phyloP scores from a whole-genome alignment of 768 basidiomycete species.

The Cystofilobasidium ferigula region DNA sequence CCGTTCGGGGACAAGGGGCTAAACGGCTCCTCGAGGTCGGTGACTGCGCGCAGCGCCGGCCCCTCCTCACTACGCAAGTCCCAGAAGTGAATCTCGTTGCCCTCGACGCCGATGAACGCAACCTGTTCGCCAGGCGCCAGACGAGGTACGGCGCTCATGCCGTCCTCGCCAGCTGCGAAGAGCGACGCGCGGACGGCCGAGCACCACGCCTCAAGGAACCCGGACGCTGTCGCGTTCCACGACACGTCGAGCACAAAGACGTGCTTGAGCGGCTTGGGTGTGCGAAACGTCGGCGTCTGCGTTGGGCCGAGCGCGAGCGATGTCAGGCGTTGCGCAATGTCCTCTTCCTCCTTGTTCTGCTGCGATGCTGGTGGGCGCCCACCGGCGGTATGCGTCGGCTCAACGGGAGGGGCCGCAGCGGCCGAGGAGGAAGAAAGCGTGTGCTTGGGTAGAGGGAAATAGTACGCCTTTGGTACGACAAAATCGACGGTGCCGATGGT shows the following conservation, averaged over 20 bases:
- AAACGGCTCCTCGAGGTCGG: constrained; percentile 5
- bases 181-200: constrained; percentile 51
- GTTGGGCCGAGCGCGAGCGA: constrained; percentile 26
- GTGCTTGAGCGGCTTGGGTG: constrained; percentile 51
- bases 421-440: constrained; percentile 27
- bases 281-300: constrained; percentile 30
- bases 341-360: constrained; percentile 23
- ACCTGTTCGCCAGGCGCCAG: constrained; percentile 40
- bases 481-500: constrained; percentile 88
- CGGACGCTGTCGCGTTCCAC: constrained; percentile 53
- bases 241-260: constrained; percentile 86
- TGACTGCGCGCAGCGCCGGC: background rate
- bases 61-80: constrained; percentile 53
- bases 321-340: constrained; percentile 11
- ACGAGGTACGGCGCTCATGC: constrained; percentile 28
- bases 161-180: constrained; percentile 43
- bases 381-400: constrained; percentile 45
- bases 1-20: background rate
- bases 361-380: background rate
- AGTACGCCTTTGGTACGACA: constrained; percentile 67
- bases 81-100: constrained; percentile 64
- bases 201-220: constrained; percentile 60
- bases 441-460: constrained; percentile 45
- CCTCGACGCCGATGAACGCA: constrained; percentile 75
- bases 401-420: constrained; percentile 31